Evolutionary conservation across 208 protist genomes (phyloP).

Genomic region (Sergeia podlipaevii): DNA sequence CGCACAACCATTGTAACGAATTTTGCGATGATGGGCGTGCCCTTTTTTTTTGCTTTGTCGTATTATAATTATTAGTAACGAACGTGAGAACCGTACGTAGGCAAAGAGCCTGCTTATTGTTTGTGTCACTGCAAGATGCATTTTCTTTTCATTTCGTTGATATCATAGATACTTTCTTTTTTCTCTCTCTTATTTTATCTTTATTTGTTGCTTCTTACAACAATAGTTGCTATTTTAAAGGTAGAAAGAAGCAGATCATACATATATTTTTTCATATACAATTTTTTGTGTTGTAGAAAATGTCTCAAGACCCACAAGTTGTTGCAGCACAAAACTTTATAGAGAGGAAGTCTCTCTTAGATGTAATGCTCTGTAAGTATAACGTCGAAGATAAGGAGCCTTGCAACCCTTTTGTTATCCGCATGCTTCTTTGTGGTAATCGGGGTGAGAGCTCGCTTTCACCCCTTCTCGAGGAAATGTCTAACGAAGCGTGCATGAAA

Average conservation of each 20-base stretch:
- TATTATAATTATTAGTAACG: not conserved
- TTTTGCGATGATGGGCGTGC: no score
- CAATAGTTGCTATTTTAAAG: no score
- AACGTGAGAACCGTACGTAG: no score
- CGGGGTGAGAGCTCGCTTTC: slow-evolving; percentile 14
- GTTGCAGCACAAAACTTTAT: slow-evolving; percentile 29
- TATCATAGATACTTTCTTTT: not conserved
- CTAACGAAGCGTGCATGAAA: slow-evolving; percentile 13
- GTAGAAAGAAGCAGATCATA: no score
- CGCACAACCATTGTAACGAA: no score
- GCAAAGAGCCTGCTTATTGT: no score
- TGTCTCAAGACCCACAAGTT: slow-evolving; percentile 39
- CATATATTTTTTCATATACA: no score
- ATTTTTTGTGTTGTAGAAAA: slow-evolving; percentile 11
- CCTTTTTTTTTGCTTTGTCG: not conserved
- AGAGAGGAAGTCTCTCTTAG: slow-evolving; percentile 41
- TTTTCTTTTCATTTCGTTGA: slow-evolving; percentile 5
- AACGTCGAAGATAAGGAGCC: slow-evolving; percentile 20
- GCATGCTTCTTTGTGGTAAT: slow-evolving; percentile 40
- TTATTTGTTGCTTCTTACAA: not conserved
- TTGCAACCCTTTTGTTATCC: slow-evolving; percentile 45
- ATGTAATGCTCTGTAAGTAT: slow-evolving; percentile 42
- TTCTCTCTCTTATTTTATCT: not conserved
- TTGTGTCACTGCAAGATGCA: slow-evolving; percentile 32
- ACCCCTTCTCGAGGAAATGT: slow-evolving; percentile 14